These are phyloP conservation scores for Adansonia digitata DNA, from an alignment of 345 rosid species.

Conservation along the genomic window DNA sequence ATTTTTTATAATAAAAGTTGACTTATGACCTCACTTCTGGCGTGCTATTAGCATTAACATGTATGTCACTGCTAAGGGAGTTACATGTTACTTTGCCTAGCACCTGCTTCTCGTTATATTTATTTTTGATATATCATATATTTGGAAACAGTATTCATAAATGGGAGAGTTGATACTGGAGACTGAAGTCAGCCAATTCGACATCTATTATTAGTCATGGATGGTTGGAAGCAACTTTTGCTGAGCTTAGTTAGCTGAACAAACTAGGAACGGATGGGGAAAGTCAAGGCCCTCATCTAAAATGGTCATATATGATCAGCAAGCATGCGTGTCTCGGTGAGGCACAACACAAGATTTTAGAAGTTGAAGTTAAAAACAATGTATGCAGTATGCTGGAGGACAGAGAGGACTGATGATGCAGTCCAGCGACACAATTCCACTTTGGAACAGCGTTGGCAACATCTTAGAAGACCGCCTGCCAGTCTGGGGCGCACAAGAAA, in stretches of 20 bases:
- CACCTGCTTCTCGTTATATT: background rate
- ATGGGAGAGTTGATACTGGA: slow-evolving; percentile 77
- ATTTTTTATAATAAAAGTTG: too few species aligned
- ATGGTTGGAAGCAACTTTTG: slow-evolving; percentile 93
- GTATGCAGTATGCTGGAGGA: too few species aligned
- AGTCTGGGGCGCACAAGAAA: slow-evolving; percentile 63
- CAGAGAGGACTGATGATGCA: slow-evolving; percentile 50
- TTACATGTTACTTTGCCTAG: background rate
- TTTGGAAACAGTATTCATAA: slow-evolving; percentile 56
- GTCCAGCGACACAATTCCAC: slow-evolving; percentile 37
- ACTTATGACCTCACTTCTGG: background rate
- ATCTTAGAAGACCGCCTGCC: slow-evolving; percentile 60
- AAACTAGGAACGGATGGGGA: slow-evolving; percentile 42
- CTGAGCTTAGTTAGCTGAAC: slow-evolving; percentile 61
- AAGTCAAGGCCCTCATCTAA: slow-evolving; percentile 67
- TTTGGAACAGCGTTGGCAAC: slow-evolving; percentile 58
- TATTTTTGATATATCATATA: slow-evolving; percentile 15
- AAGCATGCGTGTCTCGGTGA: slow-evolving; percentile 52
- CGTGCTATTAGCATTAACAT: background rate
- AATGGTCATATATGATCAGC: slow-evolving; percentile 69
- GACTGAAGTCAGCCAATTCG: slow-evolving; percentile 61
- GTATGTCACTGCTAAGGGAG: background rate
- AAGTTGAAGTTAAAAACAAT: too few species aligned
- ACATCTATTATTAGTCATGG: slow-evolving; percentile 55
- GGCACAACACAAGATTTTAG: slow-evolving; percentile 53